These are phyloP conservation scores for Microstegium vimineum DNA, from an alignment of 176 grass and related monocot species.

Conservation along the genomic window DNA sequence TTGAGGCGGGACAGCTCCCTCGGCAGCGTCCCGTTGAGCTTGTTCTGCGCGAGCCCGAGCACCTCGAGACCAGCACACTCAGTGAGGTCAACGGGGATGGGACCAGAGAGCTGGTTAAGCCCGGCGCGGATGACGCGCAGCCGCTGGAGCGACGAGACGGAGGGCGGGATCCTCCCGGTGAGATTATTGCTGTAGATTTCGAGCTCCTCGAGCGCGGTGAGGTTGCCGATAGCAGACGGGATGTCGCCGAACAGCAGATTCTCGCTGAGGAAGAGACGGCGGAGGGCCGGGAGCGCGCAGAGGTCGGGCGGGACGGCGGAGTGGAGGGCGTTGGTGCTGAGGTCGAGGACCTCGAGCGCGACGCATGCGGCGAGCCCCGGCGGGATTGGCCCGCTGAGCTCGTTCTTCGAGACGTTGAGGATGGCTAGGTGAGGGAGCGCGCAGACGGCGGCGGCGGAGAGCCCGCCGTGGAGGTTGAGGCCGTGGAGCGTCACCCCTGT, in stretches of 20 bases:
- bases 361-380: constrained; percentile 43
- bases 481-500: constrained; percentile 53
- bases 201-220: constrained; percentile 70
- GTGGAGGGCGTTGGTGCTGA: constrained; percentile 78
- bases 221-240: constrained; percentile 45
- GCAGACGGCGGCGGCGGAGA: constrained; percentile 58
- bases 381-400: constrained; percentile 54
- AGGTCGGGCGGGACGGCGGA: constrained; percentile 51
- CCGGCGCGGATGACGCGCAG: constrained; percentile 86
- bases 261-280: constrained; percentile 86
- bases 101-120: constrained; percentile 66
- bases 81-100: constrained; percentile 64
- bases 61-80: constrained; percentile 66
- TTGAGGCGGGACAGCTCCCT: constrained; percentile 50
- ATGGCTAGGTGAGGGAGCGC: constrained; percentile 47
- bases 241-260: constrained; percentile 65
- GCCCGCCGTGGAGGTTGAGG: constrained; percentile 57
- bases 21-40: constrained; percentile 53
- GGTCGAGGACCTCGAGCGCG: constrained; percentile 71
- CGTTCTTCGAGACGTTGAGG: constrained; percentile 82
- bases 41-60: constrained; percentile 89
- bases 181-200: constrained; percentile 97
- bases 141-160: constrained; percentile 47
- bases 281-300: constrained; percentile 45
- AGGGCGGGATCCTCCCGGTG: constrained; percentile 62